phyloP scores from a whole-genome alignment of 495 filamentous ascomycete species.

The Corynascus novoguineensis region DNA sequence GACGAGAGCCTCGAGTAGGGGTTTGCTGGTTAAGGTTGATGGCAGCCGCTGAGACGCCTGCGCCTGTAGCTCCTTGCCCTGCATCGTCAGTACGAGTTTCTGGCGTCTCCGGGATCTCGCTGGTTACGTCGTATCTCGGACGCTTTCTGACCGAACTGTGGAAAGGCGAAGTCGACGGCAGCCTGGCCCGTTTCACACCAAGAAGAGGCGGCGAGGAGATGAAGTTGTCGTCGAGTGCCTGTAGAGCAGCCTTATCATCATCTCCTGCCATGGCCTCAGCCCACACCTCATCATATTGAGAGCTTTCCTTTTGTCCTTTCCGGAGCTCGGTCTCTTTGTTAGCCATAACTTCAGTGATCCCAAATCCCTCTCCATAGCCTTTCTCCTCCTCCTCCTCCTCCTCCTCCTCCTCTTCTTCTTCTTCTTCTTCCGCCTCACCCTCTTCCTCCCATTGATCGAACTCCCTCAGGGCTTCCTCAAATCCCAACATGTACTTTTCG shows the following conservation, averaged over 20 bases:
- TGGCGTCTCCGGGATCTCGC: slow-evolving; percentile 6
- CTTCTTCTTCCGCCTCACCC: not conserved
- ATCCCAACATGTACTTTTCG: slow-evolving; percentile 28
- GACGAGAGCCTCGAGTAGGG: not conserved
- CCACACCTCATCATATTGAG: not conserved
- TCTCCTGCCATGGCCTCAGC: slow-evolving; percentile 12
- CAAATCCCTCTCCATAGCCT: not conserved
- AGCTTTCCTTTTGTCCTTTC: not conserved
- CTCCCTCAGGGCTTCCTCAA: slow-evolving; percentile 27
- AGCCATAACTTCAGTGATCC: not conserved
- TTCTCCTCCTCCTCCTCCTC: slow-evolving; percentile 11
- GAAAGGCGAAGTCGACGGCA: not conserved
- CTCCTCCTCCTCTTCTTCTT: slow-evolving; percentile 13
- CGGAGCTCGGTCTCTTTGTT: slow-evolving; percentile 1
- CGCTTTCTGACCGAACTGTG: slow-evolving; percentile 6
- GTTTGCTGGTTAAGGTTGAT: not conserved
- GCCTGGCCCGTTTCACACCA: not conserved
- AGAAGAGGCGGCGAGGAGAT: slow-evolving; percentile 28
- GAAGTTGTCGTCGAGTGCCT: not conserved
- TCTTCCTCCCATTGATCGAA: slow-evolving; percentile 9
- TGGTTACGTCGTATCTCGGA: slow-evolving; percentile 14
- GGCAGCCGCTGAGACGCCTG: not conserved
- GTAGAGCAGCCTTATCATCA: not conserved
- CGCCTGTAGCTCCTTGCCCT: not conserved
- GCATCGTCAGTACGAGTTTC: not conserved